Conservation (phyloP, 2,329 filamentous ascomycete genomes). For the Ambrosiella cleistominuta region DNA sequence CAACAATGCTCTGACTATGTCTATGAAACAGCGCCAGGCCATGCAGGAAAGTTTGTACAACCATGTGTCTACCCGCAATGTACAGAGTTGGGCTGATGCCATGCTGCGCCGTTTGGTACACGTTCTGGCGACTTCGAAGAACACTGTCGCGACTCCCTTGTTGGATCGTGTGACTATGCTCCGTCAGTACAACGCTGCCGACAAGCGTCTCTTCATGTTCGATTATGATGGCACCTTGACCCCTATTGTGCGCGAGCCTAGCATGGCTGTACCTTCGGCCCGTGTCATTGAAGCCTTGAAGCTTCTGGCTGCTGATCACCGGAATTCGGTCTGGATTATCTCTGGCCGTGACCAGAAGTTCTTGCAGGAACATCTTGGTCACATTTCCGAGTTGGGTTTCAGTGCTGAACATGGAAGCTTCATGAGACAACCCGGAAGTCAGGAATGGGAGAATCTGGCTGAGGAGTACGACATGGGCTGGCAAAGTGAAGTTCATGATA, state of each 20-base stretch:
- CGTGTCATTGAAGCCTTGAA: conserved; percentile 66
- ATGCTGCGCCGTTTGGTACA: conserved; percentile 64
- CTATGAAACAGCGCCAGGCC: conserved; percentile 41
- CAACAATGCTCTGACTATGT: conserved; percentile 64
- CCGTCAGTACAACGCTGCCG: conserved; percentile 53
- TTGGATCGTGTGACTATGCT: conserved; percentile 61
- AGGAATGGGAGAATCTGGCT: conserved; percentile 76
- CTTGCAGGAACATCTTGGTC: conserved; percentile 77
- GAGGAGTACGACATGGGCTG: conserved; percentile 80
- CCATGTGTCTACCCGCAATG: conserved; percentile 71
- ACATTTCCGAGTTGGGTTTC: conserved; percentile 76
- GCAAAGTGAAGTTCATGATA: conserved; percentile 67
- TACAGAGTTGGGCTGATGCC: conserved; percentile 69
- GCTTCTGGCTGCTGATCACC: conserved; percentile 58
- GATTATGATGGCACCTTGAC: conserved; percentile 97
- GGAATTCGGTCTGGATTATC: conserved; percentile 95
- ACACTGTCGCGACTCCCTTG: conserved; percentile 59
- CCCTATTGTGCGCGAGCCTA: conserved; percentile 82
- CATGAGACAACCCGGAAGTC: conserved; percentile 59
- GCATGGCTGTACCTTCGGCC: conserved; percentile 73
- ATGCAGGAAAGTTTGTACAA: conserved; percentile 63
- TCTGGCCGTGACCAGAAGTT: conserved; percentile 88
- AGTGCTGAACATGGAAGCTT: conserved; percentile 96
- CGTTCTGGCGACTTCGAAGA: conserved; percentile 61
- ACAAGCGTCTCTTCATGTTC: conserved; percentile 86